Evolutionary conservation across 306 rosid species (phyloP).

Genomic region (Fragaria ananassa): DNA sequence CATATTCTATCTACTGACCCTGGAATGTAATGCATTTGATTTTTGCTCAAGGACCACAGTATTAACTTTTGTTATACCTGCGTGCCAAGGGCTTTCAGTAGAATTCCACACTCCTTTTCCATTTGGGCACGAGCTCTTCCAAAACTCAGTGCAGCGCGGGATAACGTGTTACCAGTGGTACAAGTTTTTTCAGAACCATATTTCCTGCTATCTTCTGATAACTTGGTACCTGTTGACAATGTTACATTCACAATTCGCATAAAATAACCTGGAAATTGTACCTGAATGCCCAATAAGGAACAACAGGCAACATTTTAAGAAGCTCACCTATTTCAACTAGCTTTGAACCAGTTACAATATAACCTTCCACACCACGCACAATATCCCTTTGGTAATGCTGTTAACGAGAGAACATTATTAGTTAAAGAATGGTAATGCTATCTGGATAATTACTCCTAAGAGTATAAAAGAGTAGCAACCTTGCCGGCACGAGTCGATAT

Average conservation of each 20-base stretch:
- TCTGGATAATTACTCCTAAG: slow-evolving; percentile 13
- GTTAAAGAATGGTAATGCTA: not conserved
- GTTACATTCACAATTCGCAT: slow-evolving; percentile 1
- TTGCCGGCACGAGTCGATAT: slow-evolving; percentile 87
- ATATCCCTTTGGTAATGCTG: slow-evolving; percentile 90
- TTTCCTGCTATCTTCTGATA: slow-evolving; percentile 92
- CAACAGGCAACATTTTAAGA: slow-evolving; percentile 2
- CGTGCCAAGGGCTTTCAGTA: slow-evolving; percentile 75
- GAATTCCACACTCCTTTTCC: slow-evolving; percentile 80
- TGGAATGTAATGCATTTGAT: slow-evolving; percentile 5
- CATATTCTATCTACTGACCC: not conserved
- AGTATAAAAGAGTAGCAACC: slow-evolving; percentile 40
- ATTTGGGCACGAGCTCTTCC: slow-evolving; percentile 79
- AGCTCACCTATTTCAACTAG: slow-evolving; percentile 71
- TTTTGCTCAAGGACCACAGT: not conserved
- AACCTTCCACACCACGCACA: slow-evolving; percentile 87
- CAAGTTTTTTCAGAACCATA: slow-evolving; percentile 82
- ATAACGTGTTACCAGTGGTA: slow-evolving; percentile 69
- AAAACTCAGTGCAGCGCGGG: slow-evolving; percentile 61
- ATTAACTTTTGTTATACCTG: slow-evolving; percentile 47
- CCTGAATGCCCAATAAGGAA: slow-evolving; percentile 18
- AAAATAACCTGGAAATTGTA: slow-evolving; percentile 6
- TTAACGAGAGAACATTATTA: slow-evolving; percentile 11
- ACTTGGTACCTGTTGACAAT: slow-evolving; percentile 65
- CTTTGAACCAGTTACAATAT: slow-evolving; percentile 82